A percentile compares a stretch with the other conserved stretches of the same genome.
Conservation (phyloP, 163 green algal genomes). For the Botryococcus braunii region DNA sequence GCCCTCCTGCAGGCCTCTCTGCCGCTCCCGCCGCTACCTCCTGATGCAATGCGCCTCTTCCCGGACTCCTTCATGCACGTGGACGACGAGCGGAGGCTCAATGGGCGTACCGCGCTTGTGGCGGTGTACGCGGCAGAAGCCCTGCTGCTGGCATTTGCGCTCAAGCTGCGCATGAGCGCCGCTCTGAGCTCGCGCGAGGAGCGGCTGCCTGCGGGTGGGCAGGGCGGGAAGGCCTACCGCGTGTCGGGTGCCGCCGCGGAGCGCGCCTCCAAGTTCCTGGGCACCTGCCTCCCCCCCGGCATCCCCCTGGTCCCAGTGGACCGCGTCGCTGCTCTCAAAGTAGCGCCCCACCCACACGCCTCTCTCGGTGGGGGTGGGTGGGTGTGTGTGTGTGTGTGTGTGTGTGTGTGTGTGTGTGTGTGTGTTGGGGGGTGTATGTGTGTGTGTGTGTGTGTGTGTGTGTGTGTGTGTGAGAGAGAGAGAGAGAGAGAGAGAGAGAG, state of each 20-base stretch:
- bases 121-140: conserved; percentile 57
- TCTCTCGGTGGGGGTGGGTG: no score
- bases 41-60: conserved; percentile 46
- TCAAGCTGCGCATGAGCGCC: conserved; percentile 64
- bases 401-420: no score
- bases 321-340: neutral
- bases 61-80: conserved; percentile 36
- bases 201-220: neutral
- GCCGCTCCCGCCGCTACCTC: conserved; percentile 34
- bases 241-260: neutral
- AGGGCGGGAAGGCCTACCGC: neutral
- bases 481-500: no score
- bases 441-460: conserved; percentile 1
- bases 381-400: no score
- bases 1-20: conserved; percentile 15
- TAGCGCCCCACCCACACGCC: neutral
- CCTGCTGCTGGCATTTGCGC: conserved; percentile 65
- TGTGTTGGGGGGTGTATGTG: no score
- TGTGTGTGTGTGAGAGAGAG: neutral
- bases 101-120: conserved; percentile 37
- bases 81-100: neutral
- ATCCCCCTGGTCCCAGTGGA: neutral
- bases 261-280: conserved; percentile 8
- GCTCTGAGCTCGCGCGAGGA: neutral
- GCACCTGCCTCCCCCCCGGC: conserved; percentile 4